These are phyloP conservation scores for Ogataea siamensis DNA, from an alignment of 805 yeast genomes.

Conservation along the genomic window DNA sequence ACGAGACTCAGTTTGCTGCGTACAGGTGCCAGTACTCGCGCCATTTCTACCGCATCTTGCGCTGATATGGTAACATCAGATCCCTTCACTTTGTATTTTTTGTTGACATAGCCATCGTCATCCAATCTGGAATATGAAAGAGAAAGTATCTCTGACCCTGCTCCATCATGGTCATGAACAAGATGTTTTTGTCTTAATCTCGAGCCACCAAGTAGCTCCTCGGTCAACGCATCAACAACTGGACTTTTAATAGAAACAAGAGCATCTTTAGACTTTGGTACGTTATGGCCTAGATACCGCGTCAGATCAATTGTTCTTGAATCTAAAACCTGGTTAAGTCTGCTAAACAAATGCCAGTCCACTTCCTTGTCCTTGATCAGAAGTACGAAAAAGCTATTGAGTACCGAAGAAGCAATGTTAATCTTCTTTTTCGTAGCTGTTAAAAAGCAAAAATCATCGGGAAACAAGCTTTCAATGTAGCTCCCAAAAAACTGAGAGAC, in stretches of 20 bases:
- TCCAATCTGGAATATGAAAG: slow-evolving; percentile 11
- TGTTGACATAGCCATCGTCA: slow-evolving; percentile 4
- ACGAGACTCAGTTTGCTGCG: slow-evolving; percentile 22
- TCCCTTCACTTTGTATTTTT: not conserved
- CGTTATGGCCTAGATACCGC: too few species aligned
- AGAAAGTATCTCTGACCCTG: slow-evolving; percentile 7
- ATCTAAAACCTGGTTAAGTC: too few species aligned
- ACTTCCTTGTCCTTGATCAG: too few species aligned
- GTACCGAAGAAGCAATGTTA: too few species aligned
- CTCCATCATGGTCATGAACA: slow-evolving; percentile 2
- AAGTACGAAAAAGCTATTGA: not conserved
- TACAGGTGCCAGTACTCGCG: slow-evolving; percentile 17
- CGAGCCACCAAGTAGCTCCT: slow-evolving; percentile 10
- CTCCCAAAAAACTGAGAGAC: not conserved
- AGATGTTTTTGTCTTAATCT: too few species aligned
- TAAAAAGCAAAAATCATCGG: too few species aligned
- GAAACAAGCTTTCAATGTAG: not conserved
- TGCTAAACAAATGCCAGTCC: too few species aligned
- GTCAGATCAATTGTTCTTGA: too few species aligned
- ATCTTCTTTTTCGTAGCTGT: too few species aligned
- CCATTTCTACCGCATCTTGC: slow-evolving; percentile 15
- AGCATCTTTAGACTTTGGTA: too few species aligned
- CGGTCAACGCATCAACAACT: slow-evolving; percentile 11
- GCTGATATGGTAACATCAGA: not conserved
- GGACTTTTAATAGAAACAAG: too few species aligned